Conservation (phyloP, 768 basidiomycete genomes). For the Stropharia rugosoannulata region DNA sequence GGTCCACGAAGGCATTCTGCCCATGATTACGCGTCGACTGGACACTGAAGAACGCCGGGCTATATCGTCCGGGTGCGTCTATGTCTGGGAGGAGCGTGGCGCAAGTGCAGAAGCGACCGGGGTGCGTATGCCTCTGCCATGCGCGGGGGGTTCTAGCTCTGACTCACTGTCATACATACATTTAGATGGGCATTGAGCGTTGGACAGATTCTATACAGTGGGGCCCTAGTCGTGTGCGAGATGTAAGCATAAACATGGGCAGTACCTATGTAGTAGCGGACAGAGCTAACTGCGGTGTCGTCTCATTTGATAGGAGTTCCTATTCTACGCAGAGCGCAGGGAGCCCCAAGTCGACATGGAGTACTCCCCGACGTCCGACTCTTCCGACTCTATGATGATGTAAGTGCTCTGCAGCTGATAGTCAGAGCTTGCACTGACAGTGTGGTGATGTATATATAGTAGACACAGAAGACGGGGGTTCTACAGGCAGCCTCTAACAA, state of each 20-base stretch:
- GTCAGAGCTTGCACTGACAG: neutral
- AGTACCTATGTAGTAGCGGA: neutral
- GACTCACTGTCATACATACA: constrained; percentile 5
- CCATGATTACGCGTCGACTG: constrained; percentile 69
- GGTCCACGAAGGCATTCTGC: constrained; percentile 54
- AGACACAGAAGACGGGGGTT: constrained; percentile 6
- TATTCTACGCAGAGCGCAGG: constrained; percentile 69
- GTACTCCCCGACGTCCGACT: constrained; percentile 39
- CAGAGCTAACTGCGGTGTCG: constrained; percentile 4
- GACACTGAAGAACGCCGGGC: constrained; percentile 73
- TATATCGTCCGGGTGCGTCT: constrained; percentile 72
- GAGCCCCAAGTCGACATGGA: constrained; percentile 50
- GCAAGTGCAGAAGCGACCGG: constrained; percentile 65
- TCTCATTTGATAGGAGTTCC: constrained; percentile 54
- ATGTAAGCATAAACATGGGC: constrained; percentile 45
- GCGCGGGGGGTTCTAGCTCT: neutral
- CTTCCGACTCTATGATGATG: constrained; percentile 44
- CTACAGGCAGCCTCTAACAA: constrained; percentile 44
- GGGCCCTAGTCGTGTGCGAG: constrained; percentile 78
- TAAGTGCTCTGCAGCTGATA: neutral
- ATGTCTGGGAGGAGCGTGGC: constrained; percentile 83
- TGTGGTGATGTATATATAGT: neutral
- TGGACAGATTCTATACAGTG: constrained; percentile 82
- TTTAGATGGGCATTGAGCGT: constrained; percentile 73
- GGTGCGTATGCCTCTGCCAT: constrained; percentile 41